Conservation (phyloP, 345 rosid genomes). For the Eucalyptus sideroxylon region DNA sequence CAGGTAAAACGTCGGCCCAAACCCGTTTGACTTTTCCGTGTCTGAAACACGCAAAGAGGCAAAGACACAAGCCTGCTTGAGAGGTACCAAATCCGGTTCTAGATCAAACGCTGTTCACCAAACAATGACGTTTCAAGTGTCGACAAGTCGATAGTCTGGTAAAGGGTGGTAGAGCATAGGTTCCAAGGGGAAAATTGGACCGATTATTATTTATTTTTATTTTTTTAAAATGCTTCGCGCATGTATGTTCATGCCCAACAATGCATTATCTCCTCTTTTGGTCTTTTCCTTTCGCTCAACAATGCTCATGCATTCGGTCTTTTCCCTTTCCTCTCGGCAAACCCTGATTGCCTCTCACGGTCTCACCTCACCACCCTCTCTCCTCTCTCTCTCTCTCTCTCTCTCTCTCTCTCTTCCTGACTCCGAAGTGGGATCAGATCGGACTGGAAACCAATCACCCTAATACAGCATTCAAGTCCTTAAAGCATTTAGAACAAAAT, state of each 20-base stretch:
- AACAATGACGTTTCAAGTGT: not conserved
- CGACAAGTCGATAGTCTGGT: not conserved
- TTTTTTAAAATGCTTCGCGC: not conserved
- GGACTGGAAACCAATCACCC: not conserved
- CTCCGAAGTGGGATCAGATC: not conserved
- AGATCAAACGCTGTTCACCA: conserved; percentile 4
- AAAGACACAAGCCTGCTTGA: not conserved
- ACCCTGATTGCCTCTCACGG: too few relatives aligned
- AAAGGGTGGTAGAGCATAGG: not conserved
- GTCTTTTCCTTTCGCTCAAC: not conserved
- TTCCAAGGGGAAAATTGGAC: not conserved
- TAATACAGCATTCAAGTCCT: not conserved
- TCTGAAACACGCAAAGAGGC: not conserved
- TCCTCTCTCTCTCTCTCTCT: too few relatives aligned
- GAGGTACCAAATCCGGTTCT: not conserved
- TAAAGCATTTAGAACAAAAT: not conserved
- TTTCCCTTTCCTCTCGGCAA: not conserved
- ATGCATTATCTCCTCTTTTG: not conserved
- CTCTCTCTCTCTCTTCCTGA: too few relatives aligned
- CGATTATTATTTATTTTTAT: not conserved
- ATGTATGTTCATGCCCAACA: not conserved
- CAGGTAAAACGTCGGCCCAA: not conserved
- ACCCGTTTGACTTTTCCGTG: not conserved
- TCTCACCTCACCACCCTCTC: not conserved
- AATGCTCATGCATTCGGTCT: not conserved